These are phyloP conservation scores for Citrus cavaleriei DNA, from an alignment of 345 rosid genomes.

Conservation along the genomic window DNA sequence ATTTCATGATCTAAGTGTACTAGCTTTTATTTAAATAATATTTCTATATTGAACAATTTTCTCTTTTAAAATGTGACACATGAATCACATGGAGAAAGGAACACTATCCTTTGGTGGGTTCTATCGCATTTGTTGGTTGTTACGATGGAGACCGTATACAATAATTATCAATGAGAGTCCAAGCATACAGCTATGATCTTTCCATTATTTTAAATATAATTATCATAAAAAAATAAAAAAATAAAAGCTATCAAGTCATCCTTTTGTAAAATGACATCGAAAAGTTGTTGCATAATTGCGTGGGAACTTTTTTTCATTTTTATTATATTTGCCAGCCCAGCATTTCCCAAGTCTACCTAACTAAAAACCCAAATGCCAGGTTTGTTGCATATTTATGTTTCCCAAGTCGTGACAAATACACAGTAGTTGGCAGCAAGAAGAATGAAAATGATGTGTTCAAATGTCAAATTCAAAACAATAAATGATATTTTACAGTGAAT, in stretches of 20 bases:
- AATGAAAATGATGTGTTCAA: neutral
- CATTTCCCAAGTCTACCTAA: neutral
- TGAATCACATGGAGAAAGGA: neutral
- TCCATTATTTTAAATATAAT: neutral
- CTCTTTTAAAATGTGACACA: neutral
- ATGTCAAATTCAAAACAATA: neutral
- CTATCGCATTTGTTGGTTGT: neutral
- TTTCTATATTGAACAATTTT: neutral
- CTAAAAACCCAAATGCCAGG: neutral
- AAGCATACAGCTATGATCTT: neutral
- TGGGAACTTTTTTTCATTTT: neutral
- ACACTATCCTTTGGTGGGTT: neutral
- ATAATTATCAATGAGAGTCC: neutral
- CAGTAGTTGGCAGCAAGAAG: neutral
- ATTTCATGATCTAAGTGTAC: too few relatives aligned
- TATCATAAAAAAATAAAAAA: neutral
- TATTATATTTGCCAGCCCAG: too few relatives aligned
- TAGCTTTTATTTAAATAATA: too few relatives aligned
- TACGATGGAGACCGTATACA: too few relatives aligned
- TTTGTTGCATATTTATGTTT: neutral
- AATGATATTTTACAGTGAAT: neutral
- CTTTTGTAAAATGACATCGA: neutral
- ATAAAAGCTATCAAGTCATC: neutral
- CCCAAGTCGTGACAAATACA: neutral
- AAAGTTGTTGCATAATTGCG: neutral